A percentile compares a stretch with the other conserved stretches of the same genome.
phyloP scores from a whole-genome alignment of 116 monocot genomes.

The Posidonia oceanica region DNA sequence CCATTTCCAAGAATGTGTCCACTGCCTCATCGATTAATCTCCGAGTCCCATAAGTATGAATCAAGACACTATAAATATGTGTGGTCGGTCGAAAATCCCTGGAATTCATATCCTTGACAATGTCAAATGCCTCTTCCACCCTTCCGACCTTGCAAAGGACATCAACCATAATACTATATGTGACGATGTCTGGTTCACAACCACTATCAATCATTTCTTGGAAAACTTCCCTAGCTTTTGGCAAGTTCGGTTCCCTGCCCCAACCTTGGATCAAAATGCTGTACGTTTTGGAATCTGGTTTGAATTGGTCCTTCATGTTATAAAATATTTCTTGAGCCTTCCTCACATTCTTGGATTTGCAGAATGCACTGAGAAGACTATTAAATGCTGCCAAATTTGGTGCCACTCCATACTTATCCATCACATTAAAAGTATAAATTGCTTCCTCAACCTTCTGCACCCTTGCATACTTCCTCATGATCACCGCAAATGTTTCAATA shows the following conservation, averaged over 20 bases:
- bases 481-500: slow-evolving; percentile 76
- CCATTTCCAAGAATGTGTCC: slow-evolving; percentile 72
- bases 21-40: slow-evolving; percentile 69
- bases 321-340: slow-evolving; percentile 90
- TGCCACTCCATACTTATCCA: slow-evolving; percentile 65
- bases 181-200: slow-evolving; percentile 73
- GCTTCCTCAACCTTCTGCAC: slow-evolving; percentile 73
- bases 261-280: slow-evolving; percentile 93
- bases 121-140: slow-evolving; percentile 47
- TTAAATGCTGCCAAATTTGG: slow-evolving; percentile 68
- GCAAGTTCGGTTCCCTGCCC: slow-evolving; percentile 82
- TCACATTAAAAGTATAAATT: slow-evolving; percentile 80
- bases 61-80: slow-evolving; percentile 73
- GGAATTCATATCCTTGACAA: slow-evolving; percentile 46
- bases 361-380: slow-evolving; percentile 63
- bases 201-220: slow-evolving; percentile 45
- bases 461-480: slow-evolving; percentile 83
- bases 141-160: slow-evolving; percentile 66
- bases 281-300: slow-evolving; percentile 70
- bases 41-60: slow-evolving; percentile 79
- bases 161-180: slow-evolving; percentile 96
- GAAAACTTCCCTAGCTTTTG: slow-evolving; percentile 63
- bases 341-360: slow-evolving; percentile 90
- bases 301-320: slow-evolving; percentile 45
- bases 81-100: slow-evolving; percentile 54